Base-by-base conservation (phyloP, 345 rosid species). In the Acer saccharum region DNA sequence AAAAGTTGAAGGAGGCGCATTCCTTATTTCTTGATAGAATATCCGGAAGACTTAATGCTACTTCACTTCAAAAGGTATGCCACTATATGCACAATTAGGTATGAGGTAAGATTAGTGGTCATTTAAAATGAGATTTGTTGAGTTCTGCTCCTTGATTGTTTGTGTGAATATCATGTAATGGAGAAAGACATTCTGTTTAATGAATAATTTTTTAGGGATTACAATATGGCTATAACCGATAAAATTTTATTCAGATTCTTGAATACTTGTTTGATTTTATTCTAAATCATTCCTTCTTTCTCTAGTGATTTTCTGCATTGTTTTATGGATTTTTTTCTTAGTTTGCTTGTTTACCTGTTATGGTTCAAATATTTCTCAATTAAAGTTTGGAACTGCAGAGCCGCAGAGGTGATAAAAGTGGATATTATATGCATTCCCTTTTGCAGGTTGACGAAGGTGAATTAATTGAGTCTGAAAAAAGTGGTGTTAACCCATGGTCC, bases 401-500 rank as follows among this genome's bases (percentile, higher is more conserved):
- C 41, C 44, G 68, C 13, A 44, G 17, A 8, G 20, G 43, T 54
- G 27, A 44, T 13, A 60, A 48, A 77, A 81, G 64, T 72, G 12
- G 62, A 71, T 68, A 27, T 20, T 14, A 35, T 20, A 32, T 43
- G 50, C 35, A 4, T 17, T 21, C 25, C 29, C 17, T 69, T 39
- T 68, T 78, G 87, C 88, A 96, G 97, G 71, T 81, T 67, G 88
- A 79, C 71, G 83, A 72, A 44, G 75, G 48, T 13, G 80, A 72
- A 54, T 32, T 73, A 8, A 68, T 65, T 63, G 73, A 77, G 66
- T 13, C 46, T 72, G 87, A 68, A 39, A 78, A 74, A n/a, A 63
- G 69, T 44, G 74, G 23, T 75, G 72, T 90, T 62, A 86, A 90
- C 82, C 98, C 99, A 18, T 96, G 99, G 99, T 85, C 86, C 20